Evolutionary conservation across 805 yeast species (phyloP), one percentile per base, ranked within the genome.

Genomic region (Tetrapisispora arboricola): DNA sequence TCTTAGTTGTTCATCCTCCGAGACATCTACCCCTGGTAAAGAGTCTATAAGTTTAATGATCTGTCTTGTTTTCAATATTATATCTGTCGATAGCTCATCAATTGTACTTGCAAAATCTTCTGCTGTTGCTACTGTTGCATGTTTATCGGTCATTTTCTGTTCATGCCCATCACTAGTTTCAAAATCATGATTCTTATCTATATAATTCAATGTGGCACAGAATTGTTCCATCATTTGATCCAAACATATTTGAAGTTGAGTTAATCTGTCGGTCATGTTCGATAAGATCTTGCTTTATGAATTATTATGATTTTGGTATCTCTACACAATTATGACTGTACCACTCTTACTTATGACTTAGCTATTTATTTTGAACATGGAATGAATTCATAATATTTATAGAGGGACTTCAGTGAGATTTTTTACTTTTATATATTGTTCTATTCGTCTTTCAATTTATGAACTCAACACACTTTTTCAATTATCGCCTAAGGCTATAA

Each of bases 11-110:
- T 76, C 80, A 34, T 71, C 74, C 19, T 84, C 82, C 1, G 88
- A 76, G 1, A 82, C 88, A 8, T 94, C 96, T 2, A 86, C 84
- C 11, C 96, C 97, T 0, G 98, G 98, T 32, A 90, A 66, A 2
- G 94, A 77, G 55, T 84, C 94, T 30, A 90, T 87, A 21, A 90
- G 73, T 53, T 84, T 78, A 30, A 84, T 73, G 13, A 90, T 83
- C 58, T 92, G 97, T 51, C 94, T 73, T 5, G 94, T 76, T 55
- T 88, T 88, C 43, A 86, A 63, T 20, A 88, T 84, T 8, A 90
- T 73, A 56, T 90, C 98, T 0, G 84, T 76, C 2, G 95, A 75
- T 8, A 92, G 68, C 55, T 92, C 97, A 49, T 75, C 76, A 36
- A 78, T 70, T 21, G 79, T 82, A 45, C 68, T 60, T 22, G 50